Percentiles rank a stretch among this genome's conserved stretches.
phyloP scores from a whole-genome alignment of 139 green algal species.

The Volvox africanus region DNA sequence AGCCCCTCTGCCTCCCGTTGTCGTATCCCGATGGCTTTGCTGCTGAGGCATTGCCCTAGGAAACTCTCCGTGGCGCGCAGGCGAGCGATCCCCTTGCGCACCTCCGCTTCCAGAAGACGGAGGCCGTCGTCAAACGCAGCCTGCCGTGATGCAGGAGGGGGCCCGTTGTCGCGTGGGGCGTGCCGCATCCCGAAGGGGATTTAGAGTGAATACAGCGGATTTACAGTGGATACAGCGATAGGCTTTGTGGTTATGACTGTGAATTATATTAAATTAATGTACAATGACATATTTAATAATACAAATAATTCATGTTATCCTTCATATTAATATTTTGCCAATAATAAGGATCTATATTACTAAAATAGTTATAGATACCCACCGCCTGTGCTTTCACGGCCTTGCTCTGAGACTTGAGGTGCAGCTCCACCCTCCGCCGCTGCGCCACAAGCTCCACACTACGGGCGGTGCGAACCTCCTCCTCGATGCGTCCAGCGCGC shows the following conservation, averaged over 20 bases:
- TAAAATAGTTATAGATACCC: not conserved
- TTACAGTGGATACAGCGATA: too few relatives aligned
- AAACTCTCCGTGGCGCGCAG: slow-evolving; percentile 64
- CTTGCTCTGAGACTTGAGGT: slow-evolving; percentile 60
- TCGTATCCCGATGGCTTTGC: slow-evolving; percentile 65
- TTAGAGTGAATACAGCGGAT: too few relatives aligned
- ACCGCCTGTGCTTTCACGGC: slow-evolving; percentile 58
- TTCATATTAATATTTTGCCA: too few relatives aligned
- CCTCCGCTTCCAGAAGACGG: slow-evolving; percentile 26
- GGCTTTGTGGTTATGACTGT: too few relatives aligned
- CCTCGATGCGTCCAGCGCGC: slow-evolving; percentile 73
- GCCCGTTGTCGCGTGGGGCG: too few relatives aligned
- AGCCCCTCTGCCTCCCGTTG: slow-evolving; percentile 71
- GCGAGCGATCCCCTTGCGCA: slow-evolving; percentile 34
- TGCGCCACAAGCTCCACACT: slow-evolving; percentile 73
- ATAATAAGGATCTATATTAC: too few relatives aligned
- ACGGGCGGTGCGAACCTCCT: slow-evolving; percentile 66
- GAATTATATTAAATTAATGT: too few relatives aligned
- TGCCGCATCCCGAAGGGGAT: too few relatives aligned
- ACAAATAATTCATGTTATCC: too few relatives aligned
- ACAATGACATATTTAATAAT: too few relatives aligned
- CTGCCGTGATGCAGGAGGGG: not conserved
- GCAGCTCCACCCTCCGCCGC: slow-evolving; percentile 60
- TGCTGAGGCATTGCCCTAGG: slow-evolving; percentile 63
- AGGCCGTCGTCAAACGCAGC: slow-evolving; percentile 49